A percentile compares a stretch with the other conserved stretches of the same genome.
Conservation (phyloP, 176 grass and related monocot genomes). For the Pharus latifolius region DNA sequence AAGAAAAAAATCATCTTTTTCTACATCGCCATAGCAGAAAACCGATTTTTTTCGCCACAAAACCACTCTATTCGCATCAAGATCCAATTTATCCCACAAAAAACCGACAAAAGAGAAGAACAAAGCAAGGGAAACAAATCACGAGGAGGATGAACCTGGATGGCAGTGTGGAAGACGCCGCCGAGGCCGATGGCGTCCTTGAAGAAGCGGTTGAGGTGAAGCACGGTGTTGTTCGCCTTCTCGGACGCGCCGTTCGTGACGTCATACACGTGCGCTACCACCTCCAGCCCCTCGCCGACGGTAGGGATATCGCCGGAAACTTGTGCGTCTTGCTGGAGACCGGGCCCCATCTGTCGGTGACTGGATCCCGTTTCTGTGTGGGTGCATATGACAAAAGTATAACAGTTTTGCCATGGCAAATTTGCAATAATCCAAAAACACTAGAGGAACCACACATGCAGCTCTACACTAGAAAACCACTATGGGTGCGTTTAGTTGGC, state of each 20-base stretch:
- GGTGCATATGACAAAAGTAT: no score
- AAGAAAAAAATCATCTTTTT: neutral
- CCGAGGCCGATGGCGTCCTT: slow-evolving; percentile 50
- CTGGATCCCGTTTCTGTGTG: neutral
- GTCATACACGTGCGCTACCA: slow-evolving; percentile 54
- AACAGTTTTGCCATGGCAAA: no score
- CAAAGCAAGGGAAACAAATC: neutral
- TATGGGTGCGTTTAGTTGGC: no score
- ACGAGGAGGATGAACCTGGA: slow-evolving; percentile 20
- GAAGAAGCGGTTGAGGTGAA: slow-evolving; percentile 62
- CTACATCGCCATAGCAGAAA: neutral
- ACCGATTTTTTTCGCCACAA: neutral
- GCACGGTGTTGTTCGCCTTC: slow-evolving; percentile 19
- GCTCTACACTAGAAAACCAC: no score
- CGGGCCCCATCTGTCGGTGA: neutral
- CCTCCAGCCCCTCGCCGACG: neutral
- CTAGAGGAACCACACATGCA: no score
- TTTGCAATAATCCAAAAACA: no score
- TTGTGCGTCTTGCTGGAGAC: neutral
- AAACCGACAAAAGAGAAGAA: neutral
- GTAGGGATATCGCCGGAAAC: neutral
- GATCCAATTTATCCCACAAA: neutral
- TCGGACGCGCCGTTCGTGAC: slow-evolving; percentile 28
- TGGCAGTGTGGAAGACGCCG: slow-evolving; percentile 62
- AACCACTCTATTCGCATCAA: neutral